These are phyloP conservation scores for Corniculantispora saksenae DNA, from an alignment of 2,329 filamentous ascomycete genomes.

Conservation along the genomic window DNA sequence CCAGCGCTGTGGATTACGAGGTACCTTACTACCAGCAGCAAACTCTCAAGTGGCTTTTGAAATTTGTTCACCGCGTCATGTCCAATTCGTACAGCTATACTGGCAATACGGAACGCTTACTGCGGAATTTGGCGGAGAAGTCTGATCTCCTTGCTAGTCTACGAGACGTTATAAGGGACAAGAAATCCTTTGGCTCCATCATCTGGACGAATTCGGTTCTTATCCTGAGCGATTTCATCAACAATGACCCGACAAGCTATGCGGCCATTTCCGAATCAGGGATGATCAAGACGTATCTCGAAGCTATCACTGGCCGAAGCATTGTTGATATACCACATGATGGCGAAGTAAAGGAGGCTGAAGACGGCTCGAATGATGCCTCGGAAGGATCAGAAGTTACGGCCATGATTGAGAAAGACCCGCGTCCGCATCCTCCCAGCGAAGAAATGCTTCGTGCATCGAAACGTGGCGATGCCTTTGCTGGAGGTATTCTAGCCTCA, in stretches of 20 bases:
- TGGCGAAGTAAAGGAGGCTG: conserved; percentile 17
- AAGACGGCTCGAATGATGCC: conserved; percentile 39
- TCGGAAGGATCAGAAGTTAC: conserved; percentile 42
- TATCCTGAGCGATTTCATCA: conserved; percentile 93
- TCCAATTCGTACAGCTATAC: conserved; percentile 67
- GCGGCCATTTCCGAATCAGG: conserved; percentile 93
- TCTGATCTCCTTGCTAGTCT: conserved; percentile 79
- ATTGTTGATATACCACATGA: conserved; percentile 33
- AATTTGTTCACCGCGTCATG: conserved; percentile 96
- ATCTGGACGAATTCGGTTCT: conserved; percentile 95
- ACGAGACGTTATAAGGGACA: conserved; percentile 78
- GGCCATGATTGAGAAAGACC: conserved; percentile 37
- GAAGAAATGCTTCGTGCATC: conserved; percentile 49
- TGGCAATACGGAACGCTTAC: conserved; percentile 82
- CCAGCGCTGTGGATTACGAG: conserved; percentile 85
- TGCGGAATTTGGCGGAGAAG: conserved; percentile 93
- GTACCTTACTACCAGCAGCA: conserved; percentile 93
- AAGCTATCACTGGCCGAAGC: conserved; percentile 68
- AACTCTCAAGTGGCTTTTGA: conserved; percentile 89
- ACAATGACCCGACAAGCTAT: conserved; percentile 98
- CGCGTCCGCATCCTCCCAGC: conserved; percentile 55
- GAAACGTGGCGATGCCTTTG: conserved; percentile 46
- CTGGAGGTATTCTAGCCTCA: conserved; percentile 79
- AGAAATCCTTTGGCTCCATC: conserved; percentile 79
- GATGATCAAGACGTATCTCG: conserved; percentile 81